Percentiles rank a stretch among this genome's conserved stretches.
These are phyloP conservation scores for Trichoderma atroviride DNA, from an alignment of 2,329 filamentous ascomycete genomes.

Conservation along the genomic window DNA sequence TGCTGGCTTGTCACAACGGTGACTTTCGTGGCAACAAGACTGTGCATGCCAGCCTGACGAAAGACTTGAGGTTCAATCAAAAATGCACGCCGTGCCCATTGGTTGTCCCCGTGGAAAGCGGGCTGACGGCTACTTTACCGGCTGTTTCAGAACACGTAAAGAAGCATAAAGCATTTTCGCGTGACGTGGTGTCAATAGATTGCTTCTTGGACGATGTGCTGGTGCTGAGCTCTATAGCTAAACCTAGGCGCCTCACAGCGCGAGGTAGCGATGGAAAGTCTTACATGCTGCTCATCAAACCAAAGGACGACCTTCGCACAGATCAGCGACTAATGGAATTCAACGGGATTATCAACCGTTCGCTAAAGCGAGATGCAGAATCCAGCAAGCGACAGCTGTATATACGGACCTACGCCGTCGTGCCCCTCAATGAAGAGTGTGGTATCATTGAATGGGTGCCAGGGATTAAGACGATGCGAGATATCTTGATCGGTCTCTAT, in stretches of 20 bases:
- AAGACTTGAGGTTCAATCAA: constrained; percentile 81
- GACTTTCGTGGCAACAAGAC: constrained; percentile 69
- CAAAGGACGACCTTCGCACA: constrained; percentile 95
- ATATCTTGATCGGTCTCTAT: constrained; percentile 82
- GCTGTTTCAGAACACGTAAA: constrained; percentile 69
- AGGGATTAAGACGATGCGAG: constrained; percentile 88
- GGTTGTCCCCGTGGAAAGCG: constrained; percentile 86
- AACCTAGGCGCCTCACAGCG: constrained; percentile 85
- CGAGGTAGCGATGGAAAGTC: constrained; percentile 84
- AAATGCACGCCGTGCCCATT: constrained; percentile 80
- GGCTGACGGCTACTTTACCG: constrained; percentile 80
- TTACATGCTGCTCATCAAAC: constrained; percentile 93
- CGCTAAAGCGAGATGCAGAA: constrained; percentile 87
- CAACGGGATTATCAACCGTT: constrained; percentile 96
- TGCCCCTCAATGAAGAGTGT: constrained; percentile 95
- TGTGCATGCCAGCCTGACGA: constrained; percentile 71
- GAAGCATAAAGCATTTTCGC: constrained; percentile 83
- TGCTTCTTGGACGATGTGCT: constrained; percentile 85
- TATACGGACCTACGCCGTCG: constrained; percentile 96
- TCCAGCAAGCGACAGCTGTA: constrained; percentile 88
- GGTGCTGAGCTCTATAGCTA: constrained; percentile 87
- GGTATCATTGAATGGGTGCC: constrained; percentile 99
- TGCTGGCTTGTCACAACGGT: constrained; percentile 77
- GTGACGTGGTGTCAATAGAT: constrained; percentile 81
- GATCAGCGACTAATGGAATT: constrained; percentile 99